Conservation (phyloP, 331 rosid species). For the Cydonia oblonga region DNA sequence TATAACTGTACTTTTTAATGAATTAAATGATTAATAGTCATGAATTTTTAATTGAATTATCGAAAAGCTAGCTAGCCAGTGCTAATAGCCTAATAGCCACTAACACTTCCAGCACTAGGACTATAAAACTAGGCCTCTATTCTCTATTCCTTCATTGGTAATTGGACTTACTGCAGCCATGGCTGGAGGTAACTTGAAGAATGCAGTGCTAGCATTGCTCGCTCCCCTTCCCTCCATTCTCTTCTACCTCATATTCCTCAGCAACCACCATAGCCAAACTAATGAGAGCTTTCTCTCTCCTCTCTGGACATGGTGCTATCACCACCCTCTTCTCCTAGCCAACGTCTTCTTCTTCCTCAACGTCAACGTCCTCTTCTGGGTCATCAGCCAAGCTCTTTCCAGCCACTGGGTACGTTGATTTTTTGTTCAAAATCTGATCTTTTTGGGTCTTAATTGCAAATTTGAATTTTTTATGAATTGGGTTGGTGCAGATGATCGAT, state of each 20-base stretch:
- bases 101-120: neutral
- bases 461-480: neutral
- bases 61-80: neutral
- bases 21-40: fast-evolving
- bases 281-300: constrained; percentile 17
- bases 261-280: constrained; percentile 20
- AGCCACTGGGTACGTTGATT: constrained; percentile 66
- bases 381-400: constrained; percentile 52
- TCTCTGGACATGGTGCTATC: constrained; percentile 66
- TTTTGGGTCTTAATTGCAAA: neutral
- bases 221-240: constrained; percentile 75
- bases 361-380: constrained; percentile 77
- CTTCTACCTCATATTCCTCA: constrained; percentile 64
- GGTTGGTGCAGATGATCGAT: constrained; percentile 67
- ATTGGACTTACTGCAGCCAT: neutral
- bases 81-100: no score
- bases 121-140: neutral
- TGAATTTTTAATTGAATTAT: no score
- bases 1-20: no score
- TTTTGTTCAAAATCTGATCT: neutral
- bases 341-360: constrained; percentile 80
- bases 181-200: constrained; percentile 37
- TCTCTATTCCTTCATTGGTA: neutral
- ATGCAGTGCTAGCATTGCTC: constrained; percentile 53
- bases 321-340: constrained; percentile 72